Base-by-base conservation (phyloP, 192 early-diverging fungal genomes). In the Coemansia sp. region DNA sequence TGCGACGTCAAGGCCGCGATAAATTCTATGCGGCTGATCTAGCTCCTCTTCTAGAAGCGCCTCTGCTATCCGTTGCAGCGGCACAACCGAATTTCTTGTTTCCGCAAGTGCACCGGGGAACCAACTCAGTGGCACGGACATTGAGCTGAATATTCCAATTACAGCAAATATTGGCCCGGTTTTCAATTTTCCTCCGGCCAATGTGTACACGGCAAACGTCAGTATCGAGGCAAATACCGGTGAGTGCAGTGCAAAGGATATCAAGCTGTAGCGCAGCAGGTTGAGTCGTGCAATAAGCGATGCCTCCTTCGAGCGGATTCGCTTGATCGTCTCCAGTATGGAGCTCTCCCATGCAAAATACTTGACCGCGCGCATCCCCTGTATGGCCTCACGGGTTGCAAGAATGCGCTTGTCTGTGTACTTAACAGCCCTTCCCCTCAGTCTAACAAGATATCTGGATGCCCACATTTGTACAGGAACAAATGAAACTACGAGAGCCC, bases 341-440 rank as follows among this genome's bases (percentile, higher is more conserved):
- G 64, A 54, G 7, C 52, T 36, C 18, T 80, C 79, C 81, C 81
- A 87, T 15, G 80, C 83, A 64, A 82, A 89, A 15, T 79, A 80
- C 55, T 89, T 89, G 26, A 89, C 82, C 23, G 81, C 78, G 38
- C 70, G 73, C 24, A 87, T 82, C 2, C 83, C 85, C 36, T 83
- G 84, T 23, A 93, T 27, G 1, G 71, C 45, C 32, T 74, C 71
- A 15, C 71, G 71, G 1, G 60, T 67, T 20, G 59, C 51, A 4
- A 59, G 56, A n/a, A 78, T 67, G 24, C 75, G 75, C 40, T 57
- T 60, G 48, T 78, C 76, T 2, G 68, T 67, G 49, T 67, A 60
- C 17, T 33, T 44, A 14, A 72, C 41, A 1, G 60, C 63, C 7
- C 44, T 40, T 26, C 38, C 46, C 9, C 75, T 55, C 15, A 78